Evolutionary conservation across 805 yeast species (phyloP), one percentile per base, ranked within the genome.

Genomic region (Barnettozyma siamensis): DNA sequence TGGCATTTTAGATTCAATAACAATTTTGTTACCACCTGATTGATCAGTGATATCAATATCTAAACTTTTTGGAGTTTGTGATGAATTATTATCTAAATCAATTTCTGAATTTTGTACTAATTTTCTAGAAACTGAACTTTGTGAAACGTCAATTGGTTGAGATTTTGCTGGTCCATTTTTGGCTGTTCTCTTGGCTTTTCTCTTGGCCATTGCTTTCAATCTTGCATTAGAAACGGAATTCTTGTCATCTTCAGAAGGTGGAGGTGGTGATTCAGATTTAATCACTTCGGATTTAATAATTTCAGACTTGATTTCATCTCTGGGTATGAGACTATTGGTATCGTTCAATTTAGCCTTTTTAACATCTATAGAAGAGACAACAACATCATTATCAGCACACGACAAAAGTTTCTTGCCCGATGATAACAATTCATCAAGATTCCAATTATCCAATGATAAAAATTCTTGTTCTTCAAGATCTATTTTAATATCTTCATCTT

Each of bases 151-250:
- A 1, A 83, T 78, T 0, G 83, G 75, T 33, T 62, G 57, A 4
- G 60, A 58, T 51, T 70, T 75, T 18, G 61, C 61, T 6, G 71
- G 62, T 8, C 67, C 65, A 9, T 73, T 62, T 50, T 75, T 78
- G 1, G 86, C 84, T 47, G 71, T 75, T 39, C 77, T 80, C 58
- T 84, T 87, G 5, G 95, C 93, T 57, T 83, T 80, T 55, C 98
- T 75, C 54, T 84, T 83, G n/a, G 96, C 96, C 86, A 91, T 78
- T 2, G 96, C 98, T 46, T 87, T 76, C 71, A 88, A 75, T 59
- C 97, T 76, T 0, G 95, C 89, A 37, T 83, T 80, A 31, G 69
- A 75, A 48, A 44, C 59, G 1, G 63, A 26, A 2, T 46, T 7
- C 21, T 40, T 28, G 12, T 39, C 42, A n/a, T 33, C 38, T 18